Conservation (phyloP, 345 rosid genomes). For the Capsella bursapastoris region DNA sequence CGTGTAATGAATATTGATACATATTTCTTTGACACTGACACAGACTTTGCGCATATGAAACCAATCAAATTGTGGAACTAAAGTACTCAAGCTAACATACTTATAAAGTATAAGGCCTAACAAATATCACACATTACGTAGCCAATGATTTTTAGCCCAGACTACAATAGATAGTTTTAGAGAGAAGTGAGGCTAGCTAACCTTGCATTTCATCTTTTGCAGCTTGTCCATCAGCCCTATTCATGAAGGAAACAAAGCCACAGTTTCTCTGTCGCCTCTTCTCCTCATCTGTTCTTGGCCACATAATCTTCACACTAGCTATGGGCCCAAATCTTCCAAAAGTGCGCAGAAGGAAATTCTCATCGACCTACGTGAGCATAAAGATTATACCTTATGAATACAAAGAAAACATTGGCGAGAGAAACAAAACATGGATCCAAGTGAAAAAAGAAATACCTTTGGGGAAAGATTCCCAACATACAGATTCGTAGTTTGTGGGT, state of each 20-base stretch:
- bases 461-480: slow-evolving; percentile 99
- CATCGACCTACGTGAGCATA: slow-evolving; percentile 74
- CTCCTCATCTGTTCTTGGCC: slow-evolving; percentile 99
- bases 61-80: neutral
- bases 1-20: slow-evolving; percentile 3
- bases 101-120: neutral
- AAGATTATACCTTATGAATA: slow-evolving; percentile 21
- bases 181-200: slow-evolving; percentile 37
- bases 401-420: slow-evolving; percentile 5
- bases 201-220: slow-evolving; percentile 99
- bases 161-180: slow-evolving; percentile 20
- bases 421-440: slow-evolving; percentile 49
- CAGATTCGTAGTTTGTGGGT: slow-evolving; percentile 97
- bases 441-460: slow-evolving; percentile 59
- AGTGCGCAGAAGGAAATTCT: slow-evolving; percentile 94
- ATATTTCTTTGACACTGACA: slow-evolving; percentile 3
- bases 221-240: slow-evolving; percentile 97
- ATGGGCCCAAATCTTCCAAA: slow-evolving; percentile 99
- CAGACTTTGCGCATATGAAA: slow-evolving; percentile 2
- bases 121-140: slow-evolving; percentile 20
- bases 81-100: slow-evolving; percentile 22
- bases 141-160: neutral
- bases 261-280: slow-evolving; percentile 90
- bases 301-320: slow-evolving; percentile 99
- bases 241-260: slow-evolving; percentile 98